Percentiles rank a stretch among this genome's conserved stretches.
Evolutionary conservation across 2,329 filamentous ascomycete genomes (phyloP).

Genomic region (Stenocarpella maydis): DNA sequence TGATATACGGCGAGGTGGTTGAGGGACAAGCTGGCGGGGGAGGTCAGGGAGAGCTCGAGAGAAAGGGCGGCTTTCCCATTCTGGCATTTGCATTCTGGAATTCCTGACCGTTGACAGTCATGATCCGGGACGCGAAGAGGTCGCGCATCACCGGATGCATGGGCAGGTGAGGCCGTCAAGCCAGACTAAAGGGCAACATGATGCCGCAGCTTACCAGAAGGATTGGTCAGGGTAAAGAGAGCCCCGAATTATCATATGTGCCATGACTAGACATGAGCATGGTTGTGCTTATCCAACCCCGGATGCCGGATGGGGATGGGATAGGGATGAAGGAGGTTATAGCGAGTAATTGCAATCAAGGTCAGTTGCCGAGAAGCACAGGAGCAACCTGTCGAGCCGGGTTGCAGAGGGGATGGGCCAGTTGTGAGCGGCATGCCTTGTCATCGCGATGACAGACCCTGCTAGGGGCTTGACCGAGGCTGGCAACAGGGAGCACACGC

Average conservation of each 20-base stretch:
- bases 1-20: neutral
- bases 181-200: neutral
- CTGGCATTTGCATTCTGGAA: too few species aligned
- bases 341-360: neutral
- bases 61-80: neutral
- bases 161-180: neutral
- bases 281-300: neutral
- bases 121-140: neutral
- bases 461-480: neutral
- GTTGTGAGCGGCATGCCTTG: neutral
- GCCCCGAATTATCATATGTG: neutral
- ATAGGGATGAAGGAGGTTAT: neutral
- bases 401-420: neutral
- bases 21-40: neutral
- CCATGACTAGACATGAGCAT: neutral
- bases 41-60: neutral
- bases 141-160: neutral
- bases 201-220: constrained; percentile 10
- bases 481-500: neutral
- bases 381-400: neutral
- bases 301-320: neutral
- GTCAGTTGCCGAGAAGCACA: neutral
- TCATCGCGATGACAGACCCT: constrained; percentile 18
- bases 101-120: constrained; percentile 22
- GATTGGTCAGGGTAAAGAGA: constrained; percentile 8